Evolutionary conservation across 2,329 filamentous ascomycete species (phyloP), one percentile per base, ranked within the genome.

Genomic region (Trichoderma atrobrunneum): DNA sequence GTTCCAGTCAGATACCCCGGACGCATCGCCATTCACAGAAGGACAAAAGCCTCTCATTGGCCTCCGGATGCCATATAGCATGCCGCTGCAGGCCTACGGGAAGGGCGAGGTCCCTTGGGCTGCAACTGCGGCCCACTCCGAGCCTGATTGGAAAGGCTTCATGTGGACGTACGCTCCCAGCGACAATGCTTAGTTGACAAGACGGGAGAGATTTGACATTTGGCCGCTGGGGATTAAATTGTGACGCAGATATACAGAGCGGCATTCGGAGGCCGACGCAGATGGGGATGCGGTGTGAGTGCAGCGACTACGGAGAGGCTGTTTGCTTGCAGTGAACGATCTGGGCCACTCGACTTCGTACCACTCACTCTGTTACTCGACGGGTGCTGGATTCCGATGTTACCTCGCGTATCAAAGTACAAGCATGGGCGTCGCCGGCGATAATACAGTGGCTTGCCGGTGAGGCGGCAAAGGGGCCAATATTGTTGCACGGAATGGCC

Each of bases 51-150:
- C 82, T 0, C 74, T 90, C 0, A 86, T 97, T 5, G 93, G 92
- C 0, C 83, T 95, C 32, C 87, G 94, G 18, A 90, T 97, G 82
- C 93, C 94, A n/a, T 97, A 97, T 80, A 90, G 90, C 80, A 81
- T 95, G 7, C 94, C 94, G 0, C 80, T 97, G 32, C 88, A 88
- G 63, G 83, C 84, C 7, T 97, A 97, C 77, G 83, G 79, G 0
- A 74, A 80, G 8, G 79, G 81, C 5, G 93, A 97, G 77, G 82
- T 87, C 61, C 94, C 94, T 1, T 97, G 94, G 95, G 93, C 92
- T 73, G 91, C 91, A 4, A 90, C 88, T 2, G 82, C 85, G 77
- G 78, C 77, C 1, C 87, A 95, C 77, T 72, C 73, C 0, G 87
- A 91, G 77, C 88, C 87, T 14, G 93, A 95, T 81, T 89, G 88